These are phyloP conservation scores for Stachybotrys chlorohalonatus DNA, from an alignment of 2,329 filamentous ascomycete species.

Conservation along the genomic window DNA sequence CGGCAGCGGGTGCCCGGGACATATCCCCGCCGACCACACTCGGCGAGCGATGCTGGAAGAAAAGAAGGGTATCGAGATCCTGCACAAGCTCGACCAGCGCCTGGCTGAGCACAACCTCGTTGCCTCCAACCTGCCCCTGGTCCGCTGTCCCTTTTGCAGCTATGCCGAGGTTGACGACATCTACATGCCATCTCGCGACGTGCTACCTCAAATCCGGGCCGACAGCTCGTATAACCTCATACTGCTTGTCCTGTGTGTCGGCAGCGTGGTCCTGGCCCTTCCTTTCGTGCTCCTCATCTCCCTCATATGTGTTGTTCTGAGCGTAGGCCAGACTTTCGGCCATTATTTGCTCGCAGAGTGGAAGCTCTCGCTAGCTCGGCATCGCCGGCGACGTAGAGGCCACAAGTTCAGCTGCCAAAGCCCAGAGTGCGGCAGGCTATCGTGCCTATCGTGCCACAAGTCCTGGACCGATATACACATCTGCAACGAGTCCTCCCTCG, in stretches of 20 bases:
- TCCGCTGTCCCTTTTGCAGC: constrained; percentile 81
- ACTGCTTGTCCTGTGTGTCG: constrained; percentile 43
- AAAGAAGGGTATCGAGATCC: constrained; percentile 60
- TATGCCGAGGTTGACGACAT: constrained; percentile 84
- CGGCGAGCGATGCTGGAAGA: constrained; percentile 62
- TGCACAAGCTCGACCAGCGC: constrained; percentile 69
- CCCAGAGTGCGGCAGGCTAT: constrained; percentile 56
- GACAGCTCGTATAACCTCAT: constrained; percentile 37
- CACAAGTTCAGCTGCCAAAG: constrained; percentile 71
- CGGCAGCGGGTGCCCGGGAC: constrained; percentile 62
- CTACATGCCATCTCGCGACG: constrained; percentile 49
- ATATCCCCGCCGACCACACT: constrained; percentile 60
- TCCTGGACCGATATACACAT: constrained; percentile 82
- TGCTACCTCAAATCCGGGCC: constrained; percentile 47
- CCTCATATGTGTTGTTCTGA: constrained; percentile 33
- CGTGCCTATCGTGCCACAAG: constrained; percentile 76
- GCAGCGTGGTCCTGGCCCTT: constrained; percentile 47
- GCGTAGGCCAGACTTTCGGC: constrained; percentile 31
- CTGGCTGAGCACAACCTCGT: constrained; percentile 68
- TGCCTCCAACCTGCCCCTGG: constrained; percentile 63
- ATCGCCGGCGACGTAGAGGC: constrained; percentile 62
- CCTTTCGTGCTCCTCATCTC: constrained; percentile 39
- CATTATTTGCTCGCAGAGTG: constrained; percentile 37
- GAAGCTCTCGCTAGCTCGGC: constrained; percentile 51
- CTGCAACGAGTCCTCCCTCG: constrained; percentile 76